Evolutionary conservation across 345 rosid genomes (phyloP).

Genomic region (Rhizophora mangle): DNA sequence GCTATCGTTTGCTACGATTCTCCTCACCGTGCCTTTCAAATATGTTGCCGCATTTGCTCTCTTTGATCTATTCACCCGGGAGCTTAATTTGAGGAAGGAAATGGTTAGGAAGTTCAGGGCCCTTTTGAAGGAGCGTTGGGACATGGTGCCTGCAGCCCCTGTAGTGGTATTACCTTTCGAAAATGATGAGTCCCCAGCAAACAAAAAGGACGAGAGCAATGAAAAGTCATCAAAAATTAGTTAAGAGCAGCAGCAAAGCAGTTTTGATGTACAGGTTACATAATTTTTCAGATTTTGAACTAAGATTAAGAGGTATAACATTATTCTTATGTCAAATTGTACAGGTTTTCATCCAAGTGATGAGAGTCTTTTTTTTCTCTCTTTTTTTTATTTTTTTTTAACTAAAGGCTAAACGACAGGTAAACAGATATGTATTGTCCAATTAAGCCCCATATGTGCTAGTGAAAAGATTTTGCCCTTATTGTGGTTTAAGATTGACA

Average conservation of each 20-base stretch:
- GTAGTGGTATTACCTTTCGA: slow-evolving; percentile 73
- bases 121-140: slow-evolving; percentile 79
- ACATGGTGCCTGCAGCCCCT: slow-evolving; percentile 76
- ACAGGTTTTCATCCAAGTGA: not conserved
- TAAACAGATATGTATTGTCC: not conserved
- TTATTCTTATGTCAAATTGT: not conserved
- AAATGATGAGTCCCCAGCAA: slow-evolving; percentile 38
- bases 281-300: no score
- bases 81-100: slow-evolving; percentile 77
- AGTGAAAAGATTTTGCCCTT: no score
- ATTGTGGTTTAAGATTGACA: no score
- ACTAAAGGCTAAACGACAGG: not conserved
- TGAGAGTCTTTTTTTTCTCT: no score
- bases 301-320: no score
- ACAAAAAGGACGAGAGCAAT: slow-evolving; percentile 33
- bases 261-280: no score
- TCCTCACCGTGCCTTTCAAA: slow-evolving; percentile 78
- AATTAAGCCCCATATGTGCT: not conserved
- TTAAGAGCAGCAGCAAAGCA: slow-evolving; percentile 10
- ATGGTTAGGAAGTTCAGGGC: slow-evolving; percentile 61
- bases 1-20: slow-evolving; percentile 53
- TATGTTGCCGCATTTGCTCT: slow-evolving; percentile 61
- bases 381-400: no score
- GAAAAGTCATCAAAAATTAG: slow-evolving; percentile 32
- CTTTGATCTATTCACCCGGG: slow-evolving; percentile 75